A percentile compares a stretch with the other conserved stretches of the same genome.
Conservation (phyloP, 306 rosid genomes). For the Gillenia trifoliata region DNA sequence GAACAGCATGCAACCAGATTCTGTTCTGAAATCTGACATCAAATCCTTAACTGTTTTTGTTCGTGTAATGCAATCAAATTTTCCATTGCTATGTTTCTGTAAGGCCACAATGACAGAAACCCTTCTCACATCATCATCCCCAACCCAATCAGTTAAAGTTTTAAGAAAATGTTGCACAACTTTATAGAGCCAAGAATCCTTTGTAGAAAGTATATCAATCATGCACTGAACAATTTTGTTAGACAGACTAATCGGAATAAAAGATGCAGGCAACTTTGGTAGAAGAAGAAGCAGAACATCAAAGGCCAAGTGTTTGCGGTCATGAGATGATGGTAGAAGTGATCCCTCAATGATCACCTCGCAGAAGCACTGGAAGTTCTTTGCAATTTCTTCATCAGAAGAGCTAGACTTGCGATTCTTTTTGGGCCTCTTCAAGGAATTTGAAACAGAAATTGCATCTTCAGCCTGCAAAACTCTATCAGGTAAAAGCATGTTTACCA, state of each 20-base stretch:
- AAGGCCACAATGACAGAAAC: conserved; percentile 80
- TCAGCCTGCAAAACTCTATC: conserved; percentile 58
- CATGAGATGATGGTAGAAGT: conserved; percentile 93
- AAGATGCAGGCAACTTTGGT: conserved; percentile 74
- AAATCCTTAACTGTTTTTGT: conserved; percentile 72
- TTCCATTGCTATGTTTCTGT: conserved; percentile 92
- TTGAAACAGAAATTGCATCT: conserved; percentile 60
- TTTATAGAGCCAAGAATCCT: conserved; percentile 82
- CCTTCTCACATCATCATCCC: conserved; percentile 72
- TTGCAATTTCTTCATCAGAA: conserved; percentile 71
- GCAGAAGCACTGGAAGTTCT: conserved; percentile 55
- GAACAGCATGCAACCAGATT: conserved; percentile 80
- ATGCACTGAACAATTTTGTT: conserved; percentile 86
- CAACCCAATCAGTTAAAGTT: conserved; percentile 67
- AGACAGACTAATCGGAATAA: conserved; percentile 58
- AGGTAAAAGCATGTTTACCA: conserved; percentile 65
- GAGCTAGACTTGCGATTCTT: conserved; percentile 72
- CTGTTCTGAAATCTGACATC: conserved; percentile 75
- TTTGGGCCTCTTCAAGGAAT: conserved; percentile 76
- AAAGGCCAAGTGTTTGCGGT: conserved; percentile 86
- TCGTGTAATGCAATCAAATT: conserved; percentile 61
- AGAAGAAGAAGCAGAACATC: conserved; percentile 71
- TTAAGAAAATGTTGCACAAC: conserved; percentile 69
- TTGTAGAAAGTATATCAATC: conserved; percentile 72
- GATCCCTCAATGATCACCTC: conserved; percentile 83